Evolutionary conservation across 2,329 filamentous ascomycete species (phyloP).

Genomic region (Aspergillus viridinutans): DNA sequence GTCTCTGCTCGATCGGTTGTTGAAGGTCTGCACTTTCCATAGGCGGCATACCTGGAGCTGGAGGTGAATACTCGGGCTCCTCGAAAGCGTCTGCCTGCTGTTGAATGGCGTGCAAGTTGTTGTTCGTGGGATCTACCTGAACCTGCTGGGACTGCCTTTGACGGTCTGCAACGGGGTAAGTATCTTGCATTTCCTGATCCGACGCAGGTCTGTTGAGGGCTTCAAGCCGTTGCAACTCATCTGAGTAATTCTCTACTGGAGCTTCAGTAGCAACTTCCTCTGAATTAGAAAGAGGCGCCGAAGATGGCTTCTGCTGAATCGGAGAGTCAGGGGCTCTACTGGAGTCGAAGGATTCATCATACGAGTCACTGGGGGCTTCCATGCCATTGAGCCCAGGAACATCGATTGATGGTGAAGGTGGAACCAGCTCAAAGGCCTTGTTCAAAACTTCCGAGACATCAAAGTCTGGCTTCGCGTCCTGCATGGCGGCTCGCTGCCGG

Average conservation of each 20-base stretch:
- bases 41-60: constrained; percentile 37
- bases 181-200: constrained; percentile 37
- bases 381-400: constrained; percentile 53
- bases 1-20: constrained; percentile 21
- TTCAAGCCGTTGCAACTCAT: constrained; percentile 37
- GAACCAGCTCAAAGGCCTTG: constrained; percentile 67
- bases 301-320: constrained; percentile 30
- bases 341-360: constrained; percentile 94
- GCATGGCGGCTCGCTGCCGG: constrained; percentile 47
- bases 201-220: constrained; percentile 33
- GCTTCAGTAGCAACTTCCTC: constrained; percentile 32
- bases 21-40: constrained; percentile 25
- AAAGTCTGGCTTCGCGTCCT: constrained; percentile 59
- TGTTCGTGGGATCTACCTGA: constrained; percentile 16
- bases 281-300: constrained; percentile 25
- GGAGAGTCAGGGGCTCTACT: constrained; percentile 80
- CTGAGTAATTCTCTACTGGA: constrained; percentile 30
- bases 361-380: constrained; percentile 70
- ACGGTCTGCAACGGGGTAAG: constrained; percentile 38
- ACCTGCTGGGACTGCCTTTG: constrained; percentile 26
- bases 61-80: constrained; percentile 47
- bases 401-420: constrained; percentile 59
- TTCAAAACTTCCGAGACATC: constrained; percentile 69
- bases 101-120: constrained; percentile 18
- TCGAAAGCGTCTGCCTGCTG: constrained; percentile 35